Base-by-base conservation (phyloP, 805 yeast genomes). In the Starmerella sirachaensis region DNA sequence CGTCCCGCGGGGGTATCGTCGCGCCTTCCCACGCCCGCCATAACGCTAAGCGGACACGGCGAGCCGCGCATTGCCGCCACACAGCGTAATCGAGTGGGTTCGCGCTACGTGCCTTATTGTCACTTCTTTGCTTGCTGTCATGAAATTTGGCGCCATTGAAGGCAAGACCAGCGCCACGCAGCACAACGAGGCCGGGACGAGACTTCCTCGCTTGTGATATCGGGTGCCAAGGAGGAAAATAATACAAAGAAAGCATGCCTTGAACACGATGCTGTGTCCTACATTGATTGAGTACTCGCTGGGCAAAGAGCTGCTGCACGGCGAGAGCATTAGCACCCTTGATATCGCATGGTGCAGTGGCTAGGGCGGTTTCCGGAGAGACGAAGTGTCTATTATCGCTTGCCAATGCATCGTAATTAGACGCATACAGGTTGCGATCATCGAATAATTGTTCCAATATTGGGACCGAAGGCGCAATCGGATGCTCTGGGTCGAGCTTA, bases 221-320 rank as follows among this genome's bases (percentile, higher is more conserved):
- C 1, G 47, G 44, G 37, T 50, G 54, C 54, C 52, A 50, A 7
- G 54, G 50, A 6, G 54, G 54, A 23, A 47, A 41, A 24, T 38
- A 50, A 18, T 17, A 37, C 5, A 38, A 22, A 6, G 31, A 14
- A 12, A 28, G 32, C 6, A 31, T 11, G 4, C 18, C 12, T 5
- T 27, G 20, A 12, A 23, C 13, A 12, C 9, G 17, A 5, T 13
- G 26, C 14, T 30, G 39, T 25, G 36, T 23, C 30, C 17, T 25
- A 19, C 42, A 37, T 19, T 23, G 30, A 9, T 22, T 7, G 11
- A 38, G 31, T 16, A 29, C n/a, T 11, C 29, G 29, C 5, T 20
- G 16, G 6, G 30, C 14, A 25, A 42, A 42, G 23, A 45, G 6
- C 22, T 30, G 9, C 16, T 29, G 21, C 14, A 42, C 33, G 13